Percentiles rank a stretch among this genome's conserved stretches.
These are phyloP conservation scores for Massarina eburnea DNA, from an alignment of 2,329 filamentous ascomycete genomes.

Conservation along the genomic window DNA sequence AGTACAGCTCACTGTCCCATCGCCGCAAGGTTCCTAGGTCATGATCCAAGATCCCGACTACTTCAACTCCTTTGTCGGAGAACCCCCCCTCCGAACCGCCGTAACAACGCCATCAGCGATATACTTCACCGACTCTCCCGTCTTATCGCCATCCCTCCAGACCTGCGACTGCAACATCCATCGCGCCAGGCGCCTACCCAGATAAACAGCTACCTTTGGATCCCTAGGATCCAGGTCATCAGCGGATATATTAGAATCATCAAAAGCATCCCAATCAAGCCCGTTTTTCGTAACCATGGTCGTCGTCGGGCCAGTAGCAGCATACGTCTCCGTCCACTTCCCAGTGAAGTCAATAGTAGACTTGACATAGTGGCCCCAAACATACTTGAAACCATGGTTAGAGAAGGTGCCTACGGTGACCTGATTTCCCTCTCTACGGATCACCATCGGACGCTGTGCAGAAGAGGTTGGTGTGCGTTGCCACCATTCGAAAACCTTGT, in stretches of 20 bases:
- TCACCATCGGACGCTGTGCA: slow-evolving; percentile 7
- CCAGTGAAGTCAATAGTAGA: slow-evolving; percentile 9
- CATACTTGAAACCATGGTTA: slow-evolving; percentile 16
- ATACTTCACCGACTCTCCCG: background rate
- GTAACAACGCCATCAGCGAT: background rate
- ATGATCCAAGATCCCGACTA: no score
- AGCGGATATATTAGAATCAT: background rate
- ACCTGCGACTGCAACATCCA: background rate
- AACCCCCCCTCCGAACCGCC: background rate
- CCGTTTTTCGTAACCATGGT: slow-evolving; percentile 9
- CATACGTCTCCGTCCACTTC: slow-evolving; percentile 15
- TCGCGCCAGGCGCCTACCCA: background rate
- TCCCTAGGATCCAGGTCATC: slow-evolving; percentile 9
- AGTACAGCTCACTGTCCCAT: no score
- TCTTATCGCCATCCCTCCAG: background rate
- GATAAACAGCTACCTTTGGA: slow-evolving; percentile 11
- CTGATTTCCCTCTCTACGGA: slow-evolving; percentile 12
- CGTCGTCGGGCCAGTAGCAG: slow-evolving; percentile 6
- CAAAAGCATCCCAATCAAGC: slow-evolving; percentile 13
- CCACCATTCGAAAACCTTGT: slow-evolving; percentile 20
- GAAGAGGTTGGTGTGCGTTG: background rate
- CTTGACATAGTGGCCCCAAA: slow-evolving; percentile 14
- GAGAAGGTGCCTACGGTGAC: slow-evolving; percentile 16
- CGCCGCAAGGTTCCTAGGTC: no score
- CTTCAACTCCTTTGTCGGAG: no score